These are phyloP conservation scores for Calonectria leucothoes DNA, from an alignment of 2,329 filamentous ascomycete species.

Conservation along the genomic window DNA sequence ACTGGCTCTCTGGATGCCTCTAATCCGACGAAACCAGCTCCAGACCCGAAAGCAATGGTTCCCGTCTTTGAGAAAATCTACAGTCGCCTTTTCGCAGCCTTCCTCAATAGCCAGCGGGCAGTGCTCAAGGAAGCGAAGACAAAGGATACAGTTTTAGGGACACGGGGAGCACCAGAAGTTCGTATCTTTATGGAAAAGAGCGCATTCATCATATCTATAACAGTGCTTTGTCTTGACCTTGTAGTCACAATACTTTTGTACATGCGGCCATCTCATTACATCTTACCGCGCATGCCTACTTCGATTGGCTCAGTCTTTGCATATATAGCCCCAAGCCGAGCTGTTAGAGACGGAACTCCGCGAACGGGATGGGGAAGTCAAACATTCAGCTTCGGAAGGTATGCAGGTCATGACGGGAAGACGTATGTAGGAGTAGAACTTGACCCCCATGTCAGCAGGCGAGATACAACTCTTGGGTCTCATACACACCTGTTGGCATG, in stretches of 20 bases:
- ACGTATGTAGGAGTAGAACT: constrained; percentile 9
- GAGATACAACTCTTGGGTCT: no score
- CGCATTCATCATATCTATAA: no score
- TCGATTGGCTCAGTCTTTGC: constrained; percentile 4
- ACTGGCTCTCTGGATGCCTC: neutral
- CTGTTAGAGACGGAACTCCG: neutral
- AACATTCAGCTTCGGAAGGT: constrained; percentile 8
- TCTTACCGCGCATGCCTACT: no score
- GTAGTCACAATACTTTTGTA: no score
- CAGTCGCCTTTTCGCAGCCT: neutral
- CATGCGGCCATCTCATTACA: no score
- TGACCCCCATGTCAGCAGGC: neutral
- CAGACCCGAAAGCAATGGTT: neutral
- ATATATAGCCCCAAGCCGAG: constrained; percentile 9
- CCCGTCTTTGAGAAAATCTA: neutral
- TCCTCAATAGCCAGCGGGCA: neutral
- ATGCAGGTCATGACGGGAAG: neutral
- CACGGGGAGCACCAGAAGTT: no score
- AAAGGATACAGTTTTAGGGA: neutral
- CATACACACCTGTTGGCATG: no score
- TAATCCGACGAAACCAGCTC: neutral
- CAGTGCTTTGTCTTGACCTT: no score
- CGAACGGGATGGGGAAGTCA: neutral
- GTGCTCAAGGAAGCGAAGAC: neutral
- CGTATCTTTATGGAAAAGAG: no score